Conservation (phyloP, 1,284 basidiomycete species). For the Gastroboletus turbinatus region DNA sequence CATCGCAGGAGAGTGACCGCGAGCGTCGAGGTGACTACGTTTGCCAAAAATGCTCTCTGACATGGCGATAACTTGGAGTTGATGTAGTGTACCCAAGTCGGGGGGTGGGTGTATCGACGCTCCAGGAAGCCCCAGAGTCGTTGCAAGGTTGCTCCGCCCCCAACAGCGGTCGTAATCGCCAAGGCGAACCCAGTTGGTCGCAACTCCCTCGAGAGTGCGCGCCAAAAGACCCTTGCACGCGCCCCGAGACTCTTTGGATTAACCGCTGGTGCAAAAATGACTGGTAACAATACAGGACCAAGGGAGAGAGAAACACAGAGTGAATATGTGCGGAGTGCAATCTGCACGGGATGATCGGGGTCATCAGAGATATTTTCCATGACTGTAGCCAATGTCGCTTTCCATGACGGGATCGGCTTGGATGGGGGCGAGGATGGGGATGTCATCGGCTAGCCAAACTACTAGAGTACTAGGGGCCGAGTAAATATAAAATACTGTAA, state of each 20-base stretch:
- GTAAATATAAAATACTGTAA: background rate
- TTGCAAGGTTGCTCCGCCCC: conserved; percentile 57
- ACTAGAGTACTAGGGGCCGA: background rate
- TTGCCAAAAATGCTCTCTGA: conserved; percentile 56
- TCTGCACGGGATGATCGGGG: conserved; percentile 51
- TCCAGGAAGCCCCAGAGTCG: conserved; percentile 44
- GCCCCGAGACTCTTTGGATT: conserved; percentile 15
- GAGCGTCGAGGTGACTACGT: conserved; percentile 55
- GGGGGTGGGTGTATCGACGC: background rate
- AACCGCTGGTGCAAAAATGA: conserved; percentile 39
- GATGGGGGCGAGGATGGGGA: background rate
- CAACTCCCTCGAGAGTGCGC: conserved; percentile 54
- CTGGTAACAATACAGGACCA: conserved; percentile 58
- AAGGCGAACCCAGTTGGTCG: conserved; percentile 64
- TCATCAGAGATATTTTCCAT: conserved; percentile 6
- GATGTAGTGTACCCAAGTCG: background rate
- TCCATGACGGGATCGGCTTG: conserved; percentile 10
- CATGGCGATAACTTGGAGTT: conserved; percentile 21
- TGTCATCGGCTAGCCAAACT: background rate
- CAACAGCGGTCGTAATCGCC: conserved; percentile 60
- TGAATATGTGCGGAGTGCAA: conserved; percentile 63
- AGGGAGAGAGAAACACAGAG: conserved; percentile 67
- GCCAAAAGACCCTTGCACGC: conserved; percentile 34
- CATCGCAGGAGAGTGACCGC: conserved; percentile 58
- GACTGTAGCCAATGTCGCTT: background rate